These are phyloP conservation scores for Suillus occidentalis DNA, from an alignment of 768 basidiomycete species.

Conservation along the genomic window DNA sequence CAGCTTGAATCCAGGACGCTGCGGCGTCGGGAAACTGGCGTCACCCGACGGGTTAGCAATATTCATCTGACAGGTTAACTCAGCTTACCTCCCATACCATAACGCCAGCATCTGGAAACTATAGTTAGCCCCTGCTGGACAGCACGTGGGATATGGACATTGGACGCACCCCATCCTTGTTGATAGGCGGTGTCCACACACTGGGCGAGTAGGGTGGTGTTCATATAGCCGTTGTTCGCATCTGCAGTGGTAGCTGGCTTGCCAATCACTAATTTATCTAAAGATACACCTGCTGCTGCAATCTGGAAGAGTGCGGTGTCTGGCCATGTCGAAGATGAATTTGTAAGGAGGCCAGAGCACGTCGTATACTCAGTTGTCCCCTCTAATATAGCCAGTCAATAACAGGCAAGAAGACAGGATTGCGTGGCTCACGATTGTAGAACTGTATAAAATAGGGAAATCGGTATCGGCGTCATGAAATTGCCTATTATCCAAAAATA, in stretches of 20 bases:
- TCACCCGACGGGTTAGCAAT: not conserved
- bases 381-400: conserved; percentile 24
- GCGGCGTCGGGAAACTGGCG: conserved; percentile 40
- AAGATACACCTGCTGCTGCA: conserved; percentile 50
- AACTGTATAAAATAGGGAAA: conserved; percentile 38
- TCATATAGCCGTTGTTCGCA: conserved; percentile 59
- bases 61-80: not conserved
- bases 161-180: conserved; percentile 63
- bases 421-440: conserved; percentile 29
- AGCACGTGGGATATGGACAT: not conserved
- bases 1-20: conserved; percentile 40
- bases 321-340: conserved; percentile 43
- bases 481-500: not conserved
- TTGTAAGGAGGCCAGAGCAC: conserved; percentile 37
- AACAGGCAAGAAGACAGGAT: not conserved
- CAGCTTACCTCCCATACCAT: conserved; percentile 27
- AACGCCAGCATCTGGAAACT: conserved; percentile 12
- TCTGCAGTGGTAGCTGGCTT: conserved; percentile 58
- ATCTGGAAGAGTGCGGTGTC: conserved; percentile 49
- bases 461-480: not conserved
- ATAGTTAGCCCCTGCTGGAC: not conserved
- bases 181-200: conserved; percentile 63
- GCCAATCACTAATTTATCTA: conserved; percentile 72
- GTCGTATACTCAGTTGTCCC: conserved; percentile 38
- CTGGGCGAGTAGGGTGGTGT: conserved; percentile 50